Base-by-base conservation (phyloP, 2,329 filamentous ascomycete genomes). In the Trichoderma koningiopsis region DNA sequence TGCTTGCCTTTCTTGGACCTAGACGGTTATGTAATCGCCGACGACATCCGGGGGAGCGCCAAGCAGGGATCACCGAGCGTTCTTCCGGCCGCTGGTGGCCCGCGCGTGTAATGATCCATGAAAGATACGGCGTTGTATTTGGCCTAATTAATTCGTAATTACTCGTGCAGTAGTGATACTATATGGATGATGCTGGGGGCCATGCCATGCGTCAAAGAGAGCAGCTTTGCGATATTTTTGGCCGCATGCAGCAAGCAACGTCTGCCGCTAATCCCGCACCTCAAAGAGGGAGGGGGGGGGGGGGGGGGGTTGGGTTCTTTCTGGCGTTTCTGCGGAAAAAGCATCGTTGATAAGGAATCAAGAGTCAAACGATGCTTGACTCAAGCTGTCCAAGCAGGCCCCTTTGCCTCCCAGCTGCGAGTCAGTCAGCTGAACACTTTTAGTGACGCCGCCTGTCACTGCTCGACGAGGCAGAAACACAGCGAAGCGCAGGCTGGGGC, bases 361-460 rank as follows among this genome's bases (percentile, higher is more conserved):
- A 24, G 8, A 22, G 43, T 65, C 62, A 16, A 24, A 10, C n/a
- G 29, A 19, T 35, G 19, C 22, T 66, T 66, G 63, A 66, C 24
- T 58, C 53, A 27, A 58, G 40, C n/a, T 47, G 63, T 29, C 43
- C 29, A 27, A 24, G 16, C 22, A 16, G 19, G 53, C 22, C 47
- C 22, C 35, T 8, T 66, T 49, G 53, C 63, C 53, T 16, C 53
- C 29, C 24, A 47, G 33, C 24, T 58, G 37, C 40, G 63, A 66
- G 37, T 37, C 63, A 58, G 63, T 58, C 63, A 58, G 63, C 53
- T 58, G 53, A 58, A 58, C 63, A 49, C 27, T 57, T 43, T 47
- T 64, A 40, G 61, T 53, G 60, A 63, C 43, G 60, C 43, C 19
- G 31, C 24, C 33, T 53, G 52, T 43, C 35, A 19, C 37, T 40